Evolutionary conservation across 805 yeast genomes (phyloP), one percentile per base, ranked within the genome.

Genomic region (Saccharomycopsis schoenii): DNA sequence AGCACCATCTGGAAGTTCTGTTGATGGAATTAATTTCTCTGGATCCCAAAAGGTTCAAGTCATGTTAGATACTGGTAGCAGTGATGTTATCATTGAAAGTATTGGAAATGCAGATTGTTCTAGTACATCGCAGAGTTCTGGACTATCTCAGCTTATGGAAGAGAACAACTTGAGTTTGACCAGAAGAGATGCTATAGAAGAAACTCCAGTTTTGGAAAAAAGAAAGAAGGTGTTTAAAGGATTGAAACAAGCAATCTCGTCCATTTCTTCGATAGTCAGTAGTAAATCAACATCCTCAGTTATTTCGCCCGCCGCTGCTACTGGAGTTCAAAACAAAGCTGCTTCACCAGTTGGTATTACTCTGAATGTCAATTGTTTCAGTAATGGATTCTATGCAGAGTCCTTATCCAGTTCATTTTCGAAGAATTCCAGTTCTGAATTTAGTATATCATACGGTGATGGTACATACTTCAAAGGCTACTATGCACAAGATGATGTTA

Each of bases 51-150:
- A 72, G 12, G 74, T 86, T 5, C 74, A 74, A 6, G 82, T 85
- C 11, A 69, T 84, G 55, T 69, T 87, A n/a, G 94, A 87, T 67
- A 87, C 92, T 0, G 94, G 93, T 1, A 85, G 90, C 0, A 79
- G 88, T 0, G 93, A 87, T 69, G 71, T 87, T 34, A 84, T 89
- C 86, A 81, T 86, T 25, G 75, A 80, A 58, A 74, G 77, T 24
- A 69, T 78, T 1, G 66, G 72, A 50, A 83, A 82, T 66, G 78
- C 83, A 2, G 77, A 74, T 60, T 80, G 84, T 67, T 57, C 66
- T 4, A 63, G 71, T 15, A 56, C 58, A 10, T 11, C 50, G 1
- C 56, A 60, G 15, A 56, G 60, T 43, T 40, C 29, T 1, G 37
- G n/a, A 21, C 4, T 47, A 47, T 2, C 56, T 37, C 56, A 36